A percentile compares a stretch with the other conserved stretches of the same genome.
phyloP scores from a whole-genome alignment of 176 grass and related monocot species.

The Oryza glaberrima region DNA sequence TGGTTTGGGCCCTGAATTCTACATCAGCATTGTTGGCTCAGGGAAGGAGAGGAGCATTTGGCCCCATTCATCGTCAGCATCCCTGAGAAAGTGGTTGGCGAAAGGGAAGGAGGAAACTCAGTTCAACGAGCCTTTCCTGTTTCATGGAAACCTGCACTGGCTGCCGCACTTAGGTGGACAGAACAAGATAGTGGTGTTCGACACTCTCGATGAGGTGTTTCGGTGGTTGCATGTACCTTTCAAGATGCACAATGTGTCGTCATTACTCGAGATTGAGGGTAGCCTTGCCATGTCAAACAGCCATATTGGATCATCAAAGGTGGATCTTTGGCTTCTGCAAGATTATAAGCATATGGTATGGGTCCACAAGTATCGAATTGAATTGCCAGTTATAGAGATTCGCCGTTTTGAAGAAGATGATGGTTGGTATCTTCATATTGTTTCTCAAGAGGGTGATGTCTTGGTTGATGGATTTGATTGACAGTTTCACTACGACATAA shows the following conservation, averaged over 20 bases:
- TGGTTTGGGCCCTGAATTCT: background rate
- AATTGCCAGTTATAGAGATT: conserved; percentile 40
- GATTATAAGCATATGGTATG: conserved; percentile 8
- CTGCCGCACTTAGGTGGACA: background rate
- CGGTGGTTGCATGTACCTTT: conserved; percentile 19
- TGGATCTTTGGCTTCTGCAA: conserved; percentile 42
- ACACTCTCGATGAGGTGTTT: conserved; percentile 32
- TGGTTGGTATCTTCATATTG: background rate
- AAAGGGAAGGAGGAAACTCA: background rate
- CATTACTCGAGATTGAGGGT: conserved; percentile 35
- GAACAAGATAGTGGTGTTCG: conserved; percentile 17
- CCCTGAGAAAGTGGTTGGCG: background rate
- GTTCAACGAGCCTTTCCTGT: conserved; percentile 24
- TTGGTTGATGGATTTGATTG: conserved; percentile 24
- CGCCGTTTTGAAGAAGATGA: background rate
- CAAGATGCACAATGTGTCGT: background rate
- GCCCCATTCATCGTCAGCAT: background rate
- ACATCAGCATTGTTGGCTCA: conserved; percentile 4
- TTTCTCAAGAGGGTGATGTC: conserved; percentile 33
- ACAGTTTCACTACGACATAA: conserved; percentile 33
- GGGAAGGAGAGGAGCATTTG: background rate
- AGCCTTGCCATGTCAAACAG: conserved; percentile 30
- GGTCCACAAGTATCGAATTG: conserved; percentile 23
- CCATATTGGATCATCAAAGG: background rate
- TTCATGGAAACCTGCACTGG: conserved; percentile 38